Base-by-base conservation (phyloP, 1,284 basidiomycete species). In the Cerrena zonata region DNA sequence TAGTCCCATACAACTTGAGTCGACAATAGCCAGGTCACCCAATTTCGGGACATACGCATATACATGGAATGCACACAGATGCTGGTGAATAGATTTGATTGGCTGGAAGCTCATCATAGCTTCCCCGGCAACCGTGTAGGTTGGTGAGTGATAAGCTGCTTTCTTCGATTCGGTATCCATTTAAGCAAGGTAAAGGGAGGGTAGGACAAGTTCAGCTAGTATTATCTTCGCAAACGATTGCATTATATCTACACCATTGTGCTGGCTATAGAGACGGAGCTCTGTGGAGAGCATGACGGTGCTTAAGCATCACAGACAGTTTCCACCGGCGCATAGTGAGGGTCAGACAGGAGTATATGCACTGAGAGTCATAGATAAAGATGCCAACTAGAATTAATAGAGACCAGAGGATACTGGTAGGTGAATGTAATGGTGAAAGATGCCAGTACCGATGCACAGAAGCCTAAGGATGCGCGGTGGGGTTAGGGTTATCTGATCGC, bases 91-190 rank as follows among this genome's bases (percentile, higher is more conserved):
- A 23, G 65, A 61, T 39, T 73, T 71, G 41, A 78, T 69, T 7
- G 75, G 77, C 36, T 60, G 62, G 59, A 77, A 73, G 58, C 68
- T 73, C 66, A 74, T 76, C 57, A 74, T 66, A 0, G 66, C 68
- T 21, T 62, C 60, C 2, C 69, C 70, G 4, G 71, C 67, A 2
- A 65, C 62, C 19, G 65, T 49, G 56, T 63, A 67, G 1, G 63
- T 44, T 3, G 56, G 26, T 10, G 61, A 55, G 44, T 65, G 65
- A 45, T 67, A 66, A 7, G 53, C 40, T n/a, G 56, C 54, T 38
- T 60, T 57, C 40, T 62, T 68, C 7, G 60, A 58, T 19, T 64
- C 61, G 7, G 56, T 23, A 37, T 65, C 57, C 60, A 65, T 65
- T 37, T n/a, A 18, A n/a, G 21, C 13, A 39, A 21, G n/a, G 21